phyloP scores from a whole-genome alignment of 148 eudicot genomes.

The Silene conica region DNA sequence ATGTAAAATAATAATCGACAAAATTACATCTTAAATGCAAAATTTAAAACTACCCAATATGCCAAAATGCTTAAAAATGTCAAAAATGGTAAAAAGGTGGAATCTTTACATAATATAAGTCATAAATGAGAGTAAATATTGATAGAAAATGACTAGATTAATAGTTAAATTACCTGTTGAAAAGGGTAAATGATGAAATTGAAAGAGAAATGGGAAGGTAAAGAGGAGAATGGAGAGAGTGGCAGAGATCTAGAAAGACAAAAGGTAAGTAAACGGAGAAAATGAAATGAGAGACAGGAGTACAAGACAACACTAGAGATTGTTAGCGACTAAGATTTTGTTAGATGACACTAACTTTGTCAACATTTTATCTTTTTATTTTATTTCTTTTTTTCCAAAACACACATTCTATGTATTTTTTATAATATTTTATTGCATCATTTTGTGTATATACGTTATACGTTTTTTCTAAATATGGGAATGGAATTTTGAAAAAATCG shows the following conservation, averaged over 20 bases:
- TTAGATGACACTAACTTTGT: not conserved
- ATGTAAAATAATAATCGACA: not conserved
- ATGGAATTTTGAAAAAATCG: too few relatives aligned
- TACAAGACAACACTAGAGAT: not conserved
- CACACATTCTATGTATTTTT: too few relatives aligned
- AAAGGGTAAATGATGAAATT: not conserved
- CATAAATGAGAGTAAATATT: not conserved
- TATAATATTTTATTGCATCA: too few relatives aligned
- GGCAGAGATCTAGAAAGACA: constrained; percentile 15
- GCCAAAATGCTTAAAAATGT: not conserved
- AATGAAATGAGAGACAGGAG: not conserved
- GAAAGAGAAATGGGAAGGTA: not conserved
- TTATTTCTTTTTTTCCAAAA: too few relatives aligned
- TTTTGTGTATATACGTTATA: too few relatives aligned
- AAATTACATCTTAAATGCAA: not conserved
- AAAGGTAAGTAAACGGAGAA: not conserved
- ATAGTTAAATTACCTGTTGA: constrained; percentile 7
- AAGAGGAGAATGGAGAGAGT: not conserved
- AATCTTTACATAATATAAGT: not conserved
- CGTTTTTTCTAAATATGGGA: too few relatives aligned
- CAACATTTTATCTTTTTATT: not conserved
- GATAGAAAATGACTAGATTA: not conserved
- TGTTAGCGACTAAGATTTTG: not conserved
- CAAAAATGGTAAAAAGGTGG: not conserved
- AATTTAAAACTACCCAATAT: not conserved